Evolutionary conservation across 1,284 basidiomycete species (phyloP), one percentile per base, ranked within the genome.

Genomic region (Apiotrichum gamsii): DNA sequence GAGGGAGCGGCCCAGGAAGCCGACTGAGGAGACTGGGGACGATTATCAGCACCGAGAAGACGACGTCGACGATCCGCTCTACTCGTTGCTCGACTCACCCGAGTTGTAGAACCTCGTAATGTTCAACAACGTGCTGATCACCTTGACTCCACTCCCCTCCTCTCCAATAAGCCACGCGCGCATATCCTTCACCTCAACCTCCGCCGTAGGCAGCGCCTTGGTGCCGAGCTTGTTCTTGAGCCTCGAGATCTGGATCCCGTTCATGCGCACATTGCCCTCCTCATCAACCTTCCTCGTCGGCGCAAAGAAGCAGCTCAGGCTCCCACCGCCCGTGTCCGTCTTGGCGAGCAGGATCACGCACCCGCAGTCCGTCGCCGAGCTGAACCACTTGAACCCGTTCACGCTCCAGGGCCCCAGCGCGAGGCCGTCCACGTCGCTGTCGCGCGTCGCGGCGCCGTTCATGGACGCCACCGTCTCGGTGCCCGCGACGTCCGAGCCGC

Each of bases 181-280:
- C 4, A 83, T 72, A 15, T 75, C 75, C 42, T 81, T 74, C 25
- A 89, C 72, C 28, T 79, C 79, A 39, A 88, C 76, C 67, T 89
- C 86, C 1, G 85, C 86, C 0, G 86, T 89, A 0, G 86, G 87
- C 9, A 89, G 71, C 24, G 79, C 75, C 52, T 83, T 80, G 0
- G 87, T 88, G 2, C 87, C 86, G 31, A 87, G 76, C 70, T 89
- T 89, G 63, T 85, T 78, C 73, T 89, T 87, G 37, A 88, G 75
- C 3, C 85, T 76, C 64, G 89, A 85, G 3, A 85, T 73, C 49
- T 76, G 74, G 51, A 89, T 81, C 18, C 82, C 81, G 69, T 90
- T 88, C 61, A 79, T 81, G 5, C 47, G 43, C 37, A 51, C 55
- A 2, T 47, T 8, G 11, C 39, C 39, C 3, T 40, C 25, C 16